A percentile compares a stretch with the other conserved stretches of the same genome.
These are phyloP conservation scores for Ogataea pignaliae DNA, from an alignment of 805 yeast genomes.

Conservation along the genomic window DNA sequence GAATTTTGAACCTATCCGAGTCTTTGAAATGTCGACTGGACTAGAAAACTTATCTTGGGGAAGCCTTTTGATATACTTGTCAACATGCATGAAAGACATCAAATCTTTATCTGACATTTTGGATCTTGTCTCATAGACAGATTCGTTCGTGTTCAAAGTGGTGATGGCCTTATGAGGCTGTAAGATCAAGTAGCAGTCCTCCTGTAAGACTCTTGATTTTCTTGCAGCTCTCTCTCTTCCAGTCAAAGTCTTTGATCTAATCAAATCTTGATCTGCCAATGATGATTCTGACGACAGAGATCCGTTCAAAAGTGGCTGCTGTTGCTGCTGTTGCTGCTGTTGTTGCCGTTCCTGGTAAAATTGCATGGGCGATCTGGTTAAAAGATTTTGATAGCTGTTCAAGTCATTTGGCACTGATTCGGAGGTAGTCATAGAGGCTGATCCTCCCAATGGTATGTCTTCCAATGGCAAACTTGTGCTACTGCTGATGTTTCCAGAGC, in stretches of 20 bases:
- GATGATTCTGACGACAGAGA: background rate
- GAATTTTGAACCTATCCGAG: slow-evolving; percentile 50
- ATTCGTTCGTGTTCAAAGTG: slow-evolving; percentile 45
- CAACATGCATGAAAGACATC: slow-evolving; percentile 36
- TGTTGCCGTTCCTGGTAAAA: background rate
- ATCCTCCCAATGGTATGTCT: slow-evolving; percentile 34
- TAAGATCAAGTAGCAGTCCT: slow-evolving; percentile 55
- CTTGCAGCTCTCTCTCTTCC: slow-evolving; percentile 66
- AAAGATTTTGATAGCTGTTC: background rate
- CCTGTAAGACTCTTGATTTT: slow-evolving; percentile 56
- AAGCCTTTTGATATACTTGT: slow-evolving; percentile 35
- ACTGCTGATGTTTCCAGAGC: slow-evolving; percentile 6
- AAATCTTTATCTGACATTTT: slow-evolving; percentile 17
- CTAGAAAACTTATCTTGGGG: slow-evolving; percentile 39
- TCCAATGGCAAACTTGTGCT: background rate
- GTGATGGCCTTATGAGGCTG: slow-evolving; percentile 54
- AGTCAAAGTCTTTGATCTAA: slow-evolving; percentile 68
- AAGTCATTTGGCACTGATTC: slow-evolving; percentile 42
- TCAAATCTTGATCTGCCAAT: slow-evolving; percentile 46
- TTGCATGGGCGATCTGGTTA: background rate
- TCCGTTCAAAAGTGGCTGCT: no score
- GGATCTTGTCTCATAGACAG: slow-evolving; percentile 9
- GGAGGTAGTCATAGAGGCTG: slow-evolving; percentile 19
- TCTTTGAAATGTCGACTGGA: slow-evolving; percentile 50
- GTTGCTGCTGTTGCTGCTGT: background rate